Evolutionary conservation across 306 rosid genomes (phyloP).

Genomic region (Trifolium subterraneum): DNA sequence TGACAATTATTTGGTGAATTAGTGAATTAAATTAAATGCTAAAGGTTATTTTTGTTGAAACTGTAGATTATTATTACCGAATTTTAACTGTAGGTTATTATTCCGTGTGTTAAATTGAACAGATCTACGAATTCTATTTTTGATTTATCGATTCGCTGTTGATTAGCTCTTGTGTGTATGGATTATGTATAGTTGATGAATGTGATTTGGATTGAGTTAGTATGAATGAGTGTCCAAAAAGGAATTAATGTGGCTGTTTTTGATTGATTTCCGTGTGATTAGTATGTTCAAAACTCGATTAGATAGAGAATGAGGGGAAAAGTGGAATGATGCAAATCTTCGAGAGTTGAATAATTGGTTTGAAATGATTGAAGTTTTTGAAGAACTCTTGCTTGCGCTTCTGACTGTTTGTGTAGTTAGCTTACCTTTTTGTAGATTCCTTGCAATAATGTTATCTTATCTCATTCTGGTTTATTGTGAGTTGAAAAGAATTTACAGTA

Average conservation of each 20-base stretch:
- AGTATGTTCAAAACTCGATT: constrained; percentile 3
- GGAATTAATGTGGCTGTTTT: constrained; percentile 22
- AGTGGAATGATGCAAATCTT: constrained; percentile 34
- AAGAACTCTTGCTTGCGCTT: neutral
- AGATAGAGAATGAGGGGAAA: neutral
- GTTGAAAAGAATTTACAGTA: constrained; percentile 30
- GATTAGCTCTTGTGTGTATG: neutral
- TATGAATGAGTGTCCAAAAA: constrained; percentile 27
- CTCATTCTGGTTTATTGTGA: constrained; percentile 25
- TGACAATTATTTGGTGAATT: neutral
- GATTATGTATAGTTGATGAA: neutral
- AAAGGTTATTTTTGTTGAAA: constrained; percentile 8
- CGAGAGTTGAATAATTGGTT: neutral
- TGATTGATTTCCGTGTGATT: constrained; percentile 1
- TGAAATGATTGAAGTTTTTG: constrained; percentile 27
- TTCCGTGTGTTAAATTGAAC: constrained; percentile 1
- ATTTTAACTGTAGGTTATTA: constrained; percentile 15
- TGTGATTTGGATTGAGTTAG: constrained; percentile 32
- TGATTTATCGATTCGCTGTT: constrained; percentile 4
- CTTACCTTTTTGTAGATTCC: constrained; percentile 29
- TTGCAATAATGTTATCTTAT: constrained; percentile 5
- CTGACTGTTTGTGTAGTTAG: constrained; percentile 11
- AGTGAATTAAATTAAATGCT: constrained; percentile 8
- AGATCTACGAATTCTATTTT: constrained; percentile 34
- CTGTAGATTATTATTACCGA: constrained; percentile 15